These are phyloP conservation scores for Porodaedalea pini DNA, from an alignment of 1,284 basidiomycete species.

Conservation along the genomic window DNA sequence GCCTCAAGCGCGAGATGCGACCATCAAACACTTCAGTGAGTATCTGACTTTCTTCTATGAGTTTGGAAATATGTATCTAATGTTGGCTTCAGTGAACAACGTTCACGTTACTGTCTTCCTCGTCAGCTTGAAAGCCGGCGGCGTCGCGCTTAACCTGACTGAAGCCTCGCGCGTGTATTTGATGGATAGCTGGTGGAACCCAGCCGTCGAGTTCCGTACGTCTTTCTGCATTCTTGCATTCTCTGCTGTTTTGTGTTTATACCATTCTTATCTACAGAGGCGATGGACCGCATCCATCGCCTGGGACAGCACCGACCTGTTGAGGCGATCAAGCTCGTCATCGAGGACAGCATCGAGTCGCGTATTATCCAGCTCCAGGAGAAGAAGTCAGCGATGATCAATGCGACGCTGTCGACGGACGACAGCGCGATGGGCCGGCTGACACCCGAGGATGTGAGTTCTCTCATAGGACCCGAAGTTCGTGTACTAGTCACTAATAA, in stretches of 20 bases:
- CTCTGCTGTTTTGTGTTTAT: conserved; percentile 25
- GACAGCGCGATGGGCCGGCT: conserved; percentile 88
- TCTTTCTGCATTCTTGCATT: conserved; percentile 21
- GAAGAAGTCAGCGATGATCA: conserved; percentile 86
- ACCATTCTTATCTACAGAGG: conserved; percentile 52
- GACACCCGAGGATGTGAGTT: conserved; percentile 82
- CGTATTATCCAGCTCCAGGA: conserved; percentile 93
- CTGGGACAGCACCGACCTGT: conserved; percentile 91
- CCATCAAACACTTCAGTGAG: conserved; percentile 91
- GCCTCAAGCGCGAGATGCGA: conserved; percentile 91
- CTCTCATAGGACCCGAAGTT: too few relatives aligned
- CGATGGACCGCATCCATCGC: conserved; percentile 95
- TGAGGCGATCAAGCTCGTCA: conserved; percentile 88
- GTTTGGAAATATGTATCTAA: background rate
- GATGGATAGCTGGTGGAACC: conserved; percentile 93
- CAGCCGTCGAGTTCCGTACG: conserved; percentile 77
- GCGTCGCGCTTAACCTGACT: conserved; percentile 90
- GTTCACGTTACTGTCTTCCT: conserved; percentile 95
- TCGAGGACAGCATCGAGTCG: conserved; percentile 96
- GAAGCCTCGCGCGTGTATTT: conserved; percentile 92
- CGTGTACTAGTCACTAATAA: too few relatives aligned
- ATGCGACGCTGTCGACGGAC: conserved; percentile 74
- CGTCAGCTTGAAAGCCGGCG: conserved; percentile 93
- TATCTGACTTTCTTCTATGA: conserved; percentile 12
- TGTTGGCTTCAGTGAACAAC: conserved; percentile 68